Conservation (phyloP, 306 rosid species). For the Erythrophleum fordii region DNA sequence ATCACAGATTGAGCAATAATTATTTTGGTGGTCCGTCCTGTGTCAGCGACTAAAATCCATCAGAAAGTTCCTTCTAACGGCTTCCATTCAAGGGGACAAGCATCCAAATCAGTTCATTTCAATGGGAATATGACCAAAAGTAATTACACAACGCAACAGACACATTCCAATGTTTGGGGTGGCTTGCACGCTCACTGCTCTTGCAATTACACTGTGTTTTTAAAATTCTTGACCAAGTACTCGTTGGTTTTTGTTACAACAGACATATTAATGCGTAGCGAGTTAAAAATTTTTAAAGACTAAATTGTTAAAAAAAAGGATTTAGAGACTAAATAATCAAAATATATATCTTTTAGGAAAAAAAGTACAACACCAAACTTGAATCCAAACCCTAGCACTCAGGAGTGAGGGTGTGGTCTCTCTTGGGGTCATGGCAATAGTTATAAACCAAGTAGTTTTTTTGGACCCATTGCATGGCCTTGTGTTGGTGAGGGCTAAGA, state of each 20-base stretch:
- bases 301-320: too few species aligned
- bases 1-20: conserved; percentile 32
- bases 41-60: conserved; percentile 30
- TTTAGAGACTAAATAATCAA: too few species aligned
- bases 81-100: conserved; percentile 32
- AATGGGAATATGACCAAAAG: conserved; percentile 23
- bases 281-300: too few species aligned
- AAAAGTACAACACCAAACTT: too few species aligned
- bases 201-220: conserved; percentile 43
- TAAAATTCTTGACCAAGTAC: too few species aligned
- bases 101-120: conserved; percentile 44
- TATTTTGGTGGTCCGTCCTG: conserved; percentile 18
- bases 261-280: too few species aligned
- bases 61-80: conserved; percentile 34
- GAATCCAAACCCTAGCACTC: conserved; percentile 59
- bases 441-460: conserved; percentile 70
- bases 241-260: too few species aligned
- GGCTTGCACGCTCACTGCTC: conserved; percentile 63
- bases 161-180: conserved; percentile 29
- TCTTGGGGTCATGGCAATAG: conserved; percentile 74
- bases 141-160: conserved; percentile 30
- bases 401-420: conserved; percentile 78
- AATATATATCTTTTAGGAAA: too few species aligned
- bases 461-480: conserved; percentile 80
- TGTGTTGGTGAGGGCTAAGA: conserved; percentile 56